Percentiles rank a stretch among this genome's conserved stretches.
Evolutionary conservation across 75 land plant species (phyloP).

Genomic region (Cunninghamia lanceolata): DNA sequence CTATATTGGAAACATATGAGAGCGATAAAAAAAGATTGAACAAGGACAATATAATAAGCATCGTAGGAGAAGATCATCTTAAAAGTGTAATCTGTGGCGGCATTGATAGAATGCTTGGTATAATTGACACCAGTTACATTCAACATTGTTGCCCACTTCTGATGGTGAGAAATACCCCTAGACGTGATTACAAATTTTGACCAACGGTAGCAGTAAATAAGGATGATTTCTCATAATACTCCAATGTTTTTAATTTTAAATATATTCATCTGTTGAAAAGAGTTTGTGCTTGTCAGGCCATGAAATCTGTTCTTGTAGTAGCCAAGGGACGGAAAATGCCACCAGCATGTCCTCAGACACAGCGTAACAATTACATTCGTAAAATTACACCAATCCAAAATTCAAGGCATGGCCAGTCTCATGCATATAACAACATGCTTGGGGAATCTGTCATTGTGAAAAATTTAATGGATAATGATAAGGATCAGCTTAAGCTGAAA

Average conservation of each 20-base stretch:
- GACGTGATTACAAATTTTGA: neutral
- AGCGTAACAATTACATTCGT: neutral
- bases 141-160: conserved; percentile 43
- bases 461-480: conserved; percentile 7
- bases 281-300: conserved; percentile 16
- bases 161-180: conserved; percentile 13
- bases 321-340: conserved; percentile 5
- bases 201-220: conserved; percentile 1
- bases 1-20: conserved; percentile 3
- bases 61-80: conserved; percentile 1
- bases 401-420: neutral
- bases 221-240: neutral
- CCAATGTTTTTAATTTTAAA: neutral
- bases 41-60: neutral
- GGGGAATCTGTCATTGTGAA: conserved; percentile 8
- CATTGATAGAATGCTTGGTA: conserved; percentile 32
- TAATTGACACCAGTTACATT: conserved; percentile 34
- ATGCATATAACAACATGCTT: neutral
- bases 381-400: conserved; percentile 12
- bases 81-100: conserved; percentile 8
- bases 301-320: conserved; percentile 23
- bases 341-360: neutral
- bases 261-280: neutral
- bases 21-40: conserved; percentile 1
- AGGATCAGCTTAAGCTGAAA: conserved; percentile 27